A percentile compares a stretch with the other conserved stretches of the same genome.
These are phyloP conservation scores for Ascochyta pisi DNA, from an alignment of 2,329 filamentous ascomycete species.

Conservation along the genomic window DNA sequence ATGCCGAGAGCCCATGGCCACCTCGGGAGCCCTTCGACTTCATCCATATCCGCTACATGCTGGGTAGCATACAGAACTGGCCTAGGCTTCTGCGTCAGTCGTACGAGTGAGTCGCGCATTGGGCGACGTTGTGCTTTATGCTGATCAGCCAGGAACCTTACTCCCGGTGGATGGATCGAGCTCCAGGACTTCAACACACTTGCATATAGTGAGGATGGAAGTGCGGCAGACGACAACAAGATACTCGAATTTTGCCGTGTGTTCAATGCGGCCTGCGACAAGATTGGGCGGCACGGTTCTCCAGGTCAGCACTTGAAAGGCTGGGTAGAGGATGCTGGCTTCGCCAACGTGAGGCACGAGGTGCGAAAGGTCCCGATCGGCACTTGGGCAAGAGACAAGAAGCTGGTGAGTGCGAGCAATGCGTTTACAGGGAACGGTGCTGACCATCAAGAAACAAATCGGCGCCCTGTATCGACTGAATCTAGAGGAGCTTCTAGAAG, in stretches of 20 bases:
- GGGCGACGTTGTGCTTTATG: background rate
- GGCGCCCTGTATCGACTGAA: conserved; percentile 9
- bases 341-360: conserved; percentile 51
- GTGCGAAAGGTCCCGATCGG: conserved; percentile 25
- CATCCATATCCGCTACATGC: conserved; percentile 55
- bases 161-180: conserved; percentile 59
- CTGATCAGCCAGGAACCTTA: conserved; percentile 39
- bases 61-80: conserved; percentile 57
- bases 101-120: conserved; percentile 38
- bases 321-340: conserved; percentile 52
- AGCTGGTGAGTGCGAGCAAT: conserved; percentile 15
- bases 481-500: conserved; percentile 8
- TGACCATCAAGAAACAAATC: conserved; percentile 9
- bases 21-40: conserved; percentile 50
- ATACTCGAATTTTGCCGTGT: conserved; percentile 13
- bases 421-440: background rate
- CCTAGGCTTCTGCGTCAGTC: conserved; percentile 56
- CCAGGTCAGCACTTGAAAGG: conserved; percentile 43
- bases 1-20: conserved; percentile 53
- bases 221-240: conserved; percentile 7
- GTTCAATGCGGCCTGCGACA: conserved; percentile 6
- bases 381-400: conserved; percentile 26
- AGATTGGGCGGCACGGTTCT: conserved; percentile 18
- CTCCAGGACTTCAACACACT: conserved; percentile 56
- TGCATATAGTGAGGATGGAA: conserved; percentile 47